phyloP scores from a whole-genome alignment of 1,139 yeast species.

The Geotrichum candidum region DNA sequence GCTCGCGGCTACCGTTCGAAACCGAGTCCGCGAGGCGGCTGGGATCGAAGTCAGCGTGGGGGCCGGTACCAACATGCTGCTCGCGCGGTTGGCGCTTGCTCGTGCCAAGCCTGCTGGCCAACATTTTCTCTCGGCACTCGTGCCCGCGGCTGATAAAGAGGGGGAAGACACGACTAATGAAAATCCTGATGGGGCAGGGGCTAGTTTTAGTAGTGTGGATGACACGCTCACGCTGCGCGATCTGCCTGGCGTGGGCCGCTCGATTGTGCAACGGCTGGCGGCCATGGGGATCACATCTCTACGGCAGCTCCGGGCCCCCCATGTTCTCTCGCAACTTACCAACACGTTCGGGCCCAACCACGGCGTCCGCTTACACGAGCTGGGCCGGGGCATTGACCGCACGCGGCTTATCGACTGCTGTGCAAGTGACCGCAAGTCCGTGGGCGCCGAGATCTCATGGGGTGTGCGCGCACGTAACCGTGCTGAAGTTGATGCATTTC shows the following conservation, averaged over 20 bases:
- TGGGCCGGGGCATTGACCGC: conserved; percentile 62
- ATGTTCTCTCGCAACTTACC: conserved; percentile 34
- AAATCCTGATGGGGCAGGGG: conserved; percentile 28
- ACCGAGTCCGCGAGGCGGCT: conserved; percentile 1
- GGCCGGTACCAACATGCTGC: conserved; percentile 58
- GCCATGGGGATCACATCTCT: conserved; percentile 29
- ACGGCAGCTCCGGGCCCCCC: conserved; percentile 35
- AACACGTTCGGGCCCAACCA: conserved; percentile 56
- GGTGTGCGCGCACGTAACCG: conserved; percentile 69
- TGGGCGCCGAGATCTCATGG: conserved; percentile 88
- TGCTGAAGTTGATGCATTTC: conserved; percentile 58
- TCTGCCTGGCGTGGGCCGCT: conserved; percentile 82
- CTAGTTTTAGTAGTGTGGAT: conserved; percentile 30
- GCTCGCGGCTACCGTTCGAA: conserved; percentile 8
- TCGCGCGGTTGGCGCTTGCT: conserved; percentile 72
- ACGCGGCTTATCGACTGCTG: conserved; percentile 35
- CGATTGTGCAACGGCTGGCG: conserved; percentile 45
- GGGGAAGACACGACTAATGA: background rate
- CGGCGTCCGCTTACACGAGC: conserved; percentile 56
- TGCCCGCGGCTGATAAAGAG: background rate
- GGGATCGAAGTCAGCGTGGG: conserved; percentile 56
- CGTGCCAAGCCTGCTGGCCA: conserved; percentile 79
- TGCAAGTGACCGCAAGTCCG: conserved; percentile 57
- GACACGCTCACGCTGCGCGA: conserved; percentile 42
- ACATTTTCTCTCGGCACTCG: conserved; percentile 31